Percentiles rank a stretch among this genome's conserved stretches.
Conservation (phyloP, 768 basidiomycete species). For the Boletus sensibilis region DNA sequence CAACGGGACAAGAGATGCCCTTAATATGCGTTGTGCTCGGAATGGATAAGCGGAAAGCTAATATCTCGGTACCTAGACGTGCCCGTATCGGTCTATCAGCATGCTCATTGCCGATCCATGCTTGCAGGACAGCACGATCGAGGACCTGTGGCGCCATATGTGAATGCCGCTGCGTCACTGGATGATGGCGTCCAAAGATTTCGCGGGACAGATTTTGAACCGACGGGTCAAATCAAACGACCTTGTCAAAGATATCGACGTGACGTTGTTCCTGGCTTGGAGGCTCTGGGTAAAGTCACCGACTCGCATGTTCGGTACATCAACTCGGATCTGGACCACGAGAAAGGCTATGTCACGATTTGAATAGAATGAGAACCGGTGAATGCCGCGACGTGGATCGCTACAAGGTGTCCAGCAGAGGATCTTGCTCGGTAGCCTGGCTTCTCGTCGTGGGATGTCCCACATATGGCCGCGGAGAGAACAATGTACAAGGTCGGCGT, state of each 20-base stretch:
- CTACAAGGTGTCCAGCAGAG: neutral
- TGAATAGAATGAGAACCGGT: neutral
- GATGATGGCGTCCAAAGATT: neutral
- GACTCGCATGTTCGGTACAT: too few relatives aligned
- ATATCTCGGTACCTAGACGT: slow-evolving; percentile 13
- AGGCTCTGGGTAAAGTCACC: too few relatives aligned
- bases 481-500: too few relatives aligned
- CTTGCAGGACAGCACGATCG: neutral
- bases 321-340: too few relatives aligned
- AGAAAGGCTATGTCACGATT: neutral
- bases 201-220: neutral
- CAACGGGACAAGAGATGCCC: neutral
- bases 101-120: neutral
- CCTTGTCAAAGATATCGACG: too few relatives aligned
- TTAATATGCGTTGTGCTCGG: slow-evolving; percentile 6
- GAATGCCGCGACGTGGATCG: slow-evolving; percentile 3
- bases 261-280: neutral
- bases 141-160: neutral
- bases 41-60: neutral
- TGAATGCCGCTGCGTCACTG: too few relatives aligned
- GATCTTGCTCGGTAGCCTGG: too few relatives aligned
- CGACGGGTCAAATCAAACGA: neutral
- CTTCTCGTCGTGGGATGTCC: too few relatives aligned
- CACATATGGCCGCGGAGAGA: too few relatives aligned
- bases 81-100: neutral